Evolutionary conservation across 1,284 basidiomycete genomes (phyloP).

Genomic region (Mycena citricolor): DNA sequence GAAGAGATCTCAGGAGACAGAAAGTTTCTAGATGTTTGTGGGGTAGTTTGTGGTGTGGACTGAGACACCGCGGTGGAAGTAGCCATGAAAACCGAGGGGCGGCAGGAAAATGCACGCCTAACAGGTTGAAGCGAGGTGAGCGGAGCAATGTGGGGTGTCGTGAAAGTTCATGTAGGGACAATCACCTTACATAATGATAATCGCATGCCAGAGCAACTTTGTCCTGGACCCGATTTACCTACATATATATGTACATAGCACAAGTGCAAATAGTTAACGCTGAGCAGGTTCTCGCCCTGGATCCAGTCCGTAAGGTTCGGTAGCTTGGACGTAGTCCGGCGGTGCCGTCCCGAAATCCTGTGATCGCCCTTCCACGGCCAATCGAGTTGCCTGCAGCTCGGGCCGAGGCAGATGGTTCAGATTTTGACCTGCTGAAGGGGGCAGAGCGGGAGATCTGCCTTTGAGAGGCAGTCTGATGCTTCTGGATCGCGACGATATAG

Average conservation of each 20-base stretch:
- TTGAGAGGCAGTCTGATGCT: conserved; percentile 7
- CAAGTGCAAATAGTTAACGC: too few relatives aligned
- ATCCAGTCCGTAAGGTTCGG: conserved; percentile 22
- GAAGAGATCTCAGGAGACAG: conserved; percentile 63
- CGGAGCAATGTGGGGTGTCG: too few relatives aligned
- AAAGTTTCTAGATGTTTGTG: conserved; percentile 24
- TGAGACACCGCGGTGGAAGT: conserved; percentile 10
- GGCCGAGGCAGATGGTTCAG: conserved; percentile 19
- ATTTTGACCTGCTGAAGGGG: conserved; percentile 15
- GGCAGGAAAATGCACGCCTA: too few relatives aligned
- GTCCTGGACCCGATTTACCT: too few relatives aligned
- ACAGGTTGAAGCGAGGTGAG: too few relatives aligned
- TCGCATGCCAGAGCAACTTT: too few relatives aligned
- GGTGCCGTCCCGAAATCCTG: conserved; percentile 27
- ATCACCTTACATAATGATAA: too few relatives aligned
- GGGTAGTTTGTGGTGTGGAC: conserved; percentile 17
- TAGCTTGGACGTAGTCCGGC: conserved; percentile 28
- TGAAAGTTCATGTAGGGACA: too few relatives aligned
- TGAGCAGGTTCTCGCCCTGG: too few relatives aligned
- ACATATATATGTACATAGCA: too few relatives aligned
- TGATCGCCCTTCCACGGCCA: conserved; percentile 24
- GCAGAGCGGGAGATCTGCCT: conserved; percentile 10
- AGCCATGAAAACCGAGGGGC: conserved; percentile 3
- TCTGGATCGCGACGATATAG: neutral
- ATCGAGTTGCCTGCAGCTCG: conserved; percentile 23